Evolutionary conservation across 2,329 filamentous ascomycete genomes (phyloP).

Genomic region (Trichoderma polysporum): DNA sequence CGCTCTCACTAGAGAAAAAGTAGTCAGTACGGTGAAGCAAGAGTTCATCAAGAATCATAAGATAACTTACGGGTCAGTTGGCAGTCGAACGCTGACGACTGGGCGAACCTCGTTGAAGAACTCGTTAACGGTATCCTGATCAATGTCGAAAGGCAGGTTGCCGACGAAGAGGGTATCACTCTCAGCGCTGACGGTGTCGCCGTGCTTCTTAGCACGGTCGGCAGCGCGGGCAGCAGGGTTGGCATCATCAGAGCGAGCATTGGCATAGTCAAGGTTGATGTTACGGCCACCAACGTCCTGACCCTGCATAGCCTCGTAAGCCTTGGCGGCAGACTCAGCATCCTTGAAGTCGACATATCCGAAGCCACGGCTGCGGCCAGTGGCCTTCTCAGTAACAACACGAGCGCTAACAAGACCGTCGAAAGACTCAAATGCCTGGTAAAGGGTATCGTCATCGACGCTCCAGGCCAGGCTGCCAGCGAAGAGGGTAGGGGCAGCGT

Average conservation of each 20-base stretch:
- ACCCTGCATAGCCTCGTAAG: constrained; percentile 72
- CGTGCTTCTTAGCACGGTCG: constrained; percentile 67
- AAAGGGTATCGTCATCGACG: constrained; percentile 79
- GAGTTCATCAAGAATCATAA: neutral
- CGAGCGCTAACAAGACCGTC: constrained; percentile 71
- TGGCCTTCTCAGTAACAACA: constrained; percentile 79
- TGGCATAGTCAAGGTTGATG: constrained; percentile 78
- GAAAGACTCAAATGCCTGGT: constrained; percentile 77
- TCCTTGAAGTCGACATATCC: constrained; percentile 87
- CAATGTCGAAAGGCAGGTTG: constrained; percentile 82
- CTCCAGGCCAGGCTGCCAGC: constrained; percentile 90
- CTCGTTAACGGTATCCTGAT: constrained; percentile 71
- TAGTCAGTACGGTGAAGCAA: constrained; percentile 14
- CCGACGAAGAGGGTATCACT: constrained; percentile 88
- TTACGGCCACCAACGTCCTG: constrained; percentile 70
- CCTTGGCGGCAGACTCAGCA: constrained; percentile 66
- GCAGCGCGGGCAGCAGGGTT: constrained; percentile 56
- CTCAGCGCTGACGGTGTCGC: constrained; percentile 76
- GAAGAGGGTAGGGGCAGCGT: constrained; percentile 67
- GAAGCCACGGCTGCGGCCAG: constrained; percentile 84
- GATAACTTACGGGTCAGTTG: constrained; percentile 69
- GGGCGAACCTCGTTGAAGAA: constrained; percentile 71
- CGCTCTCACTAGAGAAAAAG: constrained; percentile 61
- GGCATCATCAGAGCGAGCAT: constrained; percentile 58
- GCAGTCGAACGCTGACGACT: constrained; percentile 79